Conservation (phyloP, 2,329 filamentous ascomycete genomes). For the Gnomoniopsis sp. region DNA sequence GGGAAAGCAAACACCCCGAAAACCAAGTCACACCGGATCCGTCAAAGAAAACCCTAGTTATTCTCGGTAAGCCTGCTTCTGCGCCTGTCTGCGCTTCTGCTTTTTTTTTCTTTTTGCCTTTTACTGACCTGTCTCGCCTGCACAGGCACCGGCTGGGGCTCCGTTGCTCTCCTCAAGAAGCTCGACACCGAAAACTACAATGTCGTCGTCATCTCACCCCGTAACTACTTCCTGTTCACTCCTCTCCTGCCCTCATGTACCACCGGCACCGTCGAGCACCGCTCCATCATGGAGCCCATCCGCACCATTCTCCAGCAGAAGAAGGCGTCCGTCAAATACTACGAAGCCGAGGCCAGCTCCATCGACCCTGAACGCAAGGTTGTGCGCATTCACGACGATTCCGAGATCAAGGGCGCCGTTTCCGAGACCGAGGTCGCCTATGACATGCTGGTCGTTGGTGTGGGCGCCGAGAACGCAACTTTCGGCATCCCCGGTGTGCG, state of each 20-base stretch:
- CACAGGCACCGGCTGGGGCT: conserved; percentile 89
- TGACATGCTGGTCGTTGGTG: conserved; percentile 96
- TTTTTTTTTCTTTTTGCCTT: conserved; percentile 18
- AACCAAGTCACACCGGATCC: conserved; percentile 79
- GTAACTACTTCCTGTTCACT: conserved; percentile 99
- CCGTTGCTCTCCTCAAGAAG: conserved; percentile 95
- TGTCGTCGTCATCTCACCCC: conserved; percentile 92
- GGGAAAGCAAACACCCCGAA: conserved; percentile 73
- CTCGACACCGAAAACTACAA: conserved; percentile 99
- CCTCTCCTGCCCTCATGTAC: conserved; percentile 96
- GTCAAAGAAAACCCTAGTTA: conserved; percentile 92
- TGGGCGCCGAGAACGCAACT: conserved; percentile 96
- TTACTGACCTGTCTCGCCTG: conserved; percentile 22
- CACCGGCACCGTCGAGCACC: conserved; percentile 95
- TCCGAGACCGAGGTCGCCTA: conserved; percentile 87
- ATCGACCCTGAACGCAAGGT: conserved; percentile 90
- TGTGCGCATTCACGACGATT: conserved; percentile 86
- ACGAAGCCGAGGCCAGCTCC: conserved; percentile 95
- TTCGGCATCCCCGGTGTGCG: conserved; percentile 95
- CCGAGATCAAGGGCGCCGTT: conserved; percentile 82
- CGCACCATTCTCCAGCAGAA: conserved; percentile 95
- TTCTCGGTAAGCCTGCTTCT: conserved; percentile 66
- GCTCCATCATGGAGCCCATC: conserved; percentile 99
- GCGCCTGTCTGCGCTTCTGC: background rate
- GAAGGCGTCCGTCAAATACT: conserved; percentile 89